phyloP scores from a whole-genome alignment of 495 filamentous ascomycete species.

The Xylona heveae region DNA sequence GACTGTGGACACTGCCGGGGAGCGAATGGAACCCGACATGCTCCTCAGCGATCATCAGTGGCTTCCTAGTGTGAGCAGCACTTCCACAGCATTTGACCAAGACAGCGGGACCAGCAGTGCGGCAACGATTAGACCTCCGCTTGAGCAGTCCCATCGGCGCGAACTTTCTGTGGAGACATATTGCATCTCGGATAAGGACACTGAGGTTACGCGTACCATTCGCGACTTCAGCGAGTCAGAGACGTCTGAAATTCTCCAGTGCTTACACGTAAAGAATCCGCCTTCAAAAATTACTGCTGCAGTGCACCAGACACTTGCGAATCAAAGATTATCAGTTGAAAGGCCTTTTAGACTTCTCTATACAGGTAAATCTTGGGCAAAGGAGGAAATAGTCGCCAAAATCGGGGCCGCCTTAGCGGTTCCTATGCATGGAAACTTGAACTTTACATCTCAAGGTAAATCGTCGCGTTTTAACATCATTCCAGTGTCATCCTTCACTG shows the following conservation, averaged over 20 bases:
- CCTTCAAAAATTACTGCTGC: slow-evolving; percentile 28
- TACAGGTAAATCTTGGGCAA: slow-evolving; percentile 36
- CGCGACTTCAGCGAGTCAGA: slow-evolving; percentile 26
- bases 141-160: too few relatives aligned
- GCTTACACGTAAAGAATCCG: slow-evolving; percentile 1
- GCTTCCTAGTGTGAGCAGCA: too few relatives aligned
- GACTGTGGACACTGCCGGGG: too few relatives aligned
- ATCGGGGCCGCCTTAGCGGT: slow-evolving; percentile 40
- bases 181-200: neutral
- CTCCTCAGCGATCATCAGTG: too few relatives aligned
- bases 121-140: neutral
- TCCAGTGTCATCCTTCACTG: slow-evolving; percentile 48
- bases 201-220: slow-evolving; percentile 41
- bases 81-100: slow-evolving; percentile 1
- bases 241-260: neutral
- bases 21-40: too few relatives aligned
- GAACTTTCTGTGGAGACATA: neutral
- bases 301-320: slow-evolving; percentile 53
- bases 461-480: slow-evolving; percentile 53
- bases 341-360: slow-evolving; percentile 53
- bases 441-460: slow-evolving; percentile 23
- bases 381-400: slow-evolving; percentile 54
- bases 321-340: slow-evolving; percentile 33
- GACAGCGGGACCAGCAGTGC: neutral
- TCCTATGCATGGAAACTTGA: slow-evolving; percentile 19